phyloP scores from a whole-genome alignment of 495 filamentous ascomycete genomes.

The Tuber aestivum region DNA sequence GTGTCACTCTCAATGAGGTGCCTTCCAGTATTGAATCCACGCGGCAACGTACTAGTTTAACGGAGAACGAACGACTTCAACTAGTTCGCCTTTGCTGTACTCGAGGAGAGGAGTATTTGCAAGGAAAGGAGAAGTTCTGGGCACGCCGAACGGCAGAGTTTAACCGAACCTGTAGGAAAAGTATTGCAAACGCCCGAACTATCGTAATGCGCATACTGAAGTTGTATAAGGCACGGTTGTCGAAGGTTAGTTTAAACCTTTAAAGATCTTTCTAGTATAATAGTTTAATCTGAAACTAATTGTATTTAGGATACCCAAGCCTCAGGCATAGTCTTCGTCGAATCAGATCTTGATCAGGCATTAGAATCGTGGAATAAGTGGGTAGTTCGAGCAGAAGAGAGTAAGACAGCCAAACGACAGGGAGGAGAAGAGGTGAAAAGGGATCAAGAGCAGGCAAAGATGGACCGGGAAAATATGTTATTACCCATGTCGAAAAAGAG shows the following conservation, averaged over 20 bases:
- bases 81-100: too few relatives aligned
- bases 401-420: neutral
- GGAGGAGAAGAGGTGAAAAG: neutral
- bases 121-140: neutral
- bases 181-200: neutral
- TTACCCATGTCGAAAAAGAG: neutral
- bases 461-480: neutral
- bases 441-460: neutral
- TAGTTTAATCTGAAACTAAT: too few relatives aligned
- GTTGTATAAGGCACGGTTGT: neutral
- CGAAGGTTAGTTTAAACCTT: neutral
- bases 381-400: neutral
- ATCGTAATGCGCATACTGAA: neutral
- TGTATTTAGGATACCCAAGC: neutral
- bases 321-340: neutral
- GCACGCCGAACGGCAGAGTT: neutral
- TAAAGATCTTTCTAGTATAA: too few relatives aligned
- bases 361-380: neutral
- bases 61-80: too few relatives aligned
- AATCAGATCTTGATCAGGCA: neutral
- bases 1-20: too few relatives aligned
- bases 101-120: neutral
- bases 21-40: too few relatives aligned
- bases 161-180: neutral
- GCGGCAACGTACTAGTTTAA: too few relatives aligned